Percentiles rank a stretch among this genome's conserved stretches.
Evolutionary conservation across 2,329 filamentous ascomycete genomes (phyloP).

Genomic region (Phaeoacremonium minimum): DNA sequence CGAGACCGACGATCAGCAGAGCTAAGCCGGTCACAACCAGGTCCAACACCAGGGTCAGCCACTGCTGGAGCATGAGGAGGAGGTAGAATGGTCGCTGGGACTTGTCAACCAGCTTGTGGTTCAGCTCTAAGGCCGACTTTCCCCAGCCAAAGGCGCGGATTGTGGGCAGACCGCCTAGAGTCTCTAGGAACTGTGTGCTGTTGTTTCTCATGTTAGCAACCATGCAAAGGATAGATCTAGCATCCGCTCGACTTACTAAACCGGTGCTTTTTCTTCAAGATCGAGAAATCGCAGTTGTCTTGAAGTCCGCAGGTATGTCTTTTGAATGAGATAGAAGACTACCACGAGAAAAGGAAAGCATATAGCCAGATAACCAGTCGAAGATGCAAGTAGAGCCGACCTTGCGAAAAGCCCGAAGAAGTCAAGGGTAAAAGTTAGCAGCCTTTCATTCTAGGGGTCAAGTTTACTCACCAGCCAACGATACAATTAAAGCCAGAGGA

Average conservation of each 20-base stretch:
- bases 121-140: slow-evolving; percentile 22
- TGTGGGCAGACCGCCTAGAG: slow-evolving; percentile 34
- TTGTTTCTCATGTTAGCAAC: too few species aligned
- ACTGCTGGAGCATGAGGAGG: slow-evolving; percentile 23
- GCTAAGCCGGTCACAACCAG: slow-evolving; percentile 24
- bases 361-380: slow-evolving; percentile 33
- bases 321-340: slow-evolving; percentile 34
- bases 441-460: too few species aligned
- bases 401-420: slow-evolving; percentile 24
- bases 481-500: slow-evolving; percentile 14
- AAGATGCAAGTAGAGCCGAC: slow-evolving; percentile 31
- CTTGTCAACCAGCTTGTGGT: slow-evolving; percentile 21
- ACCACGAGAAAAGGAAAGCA: slow-evolving; percentile 30
- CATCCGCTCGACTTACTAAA: too few species aligned
- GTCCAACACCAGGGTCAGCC: slow-evolving; percentile 26
- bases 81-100: slow-evolving; percentile 28
- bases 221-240: too few species aligned
- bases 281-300: slow-evolving; percentile 41
- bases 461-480: too few species aligned
- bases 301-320: slow-evolving; percentile 40
- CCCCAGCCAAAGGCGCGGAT: slow-evolving; percentile 43
- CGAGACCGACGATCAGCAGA: slow-evolving; percentile 21
- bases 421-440: too few species aligned
- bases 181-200: slow-evolving; percentile 39
- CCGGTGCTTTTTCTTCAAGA: slow-evolving; percentile 35